Evolutionary conservation across 2,329 filamentous ascomycete species (phyloP).

Genomic region (Corynespora cassiicola): DNA sequence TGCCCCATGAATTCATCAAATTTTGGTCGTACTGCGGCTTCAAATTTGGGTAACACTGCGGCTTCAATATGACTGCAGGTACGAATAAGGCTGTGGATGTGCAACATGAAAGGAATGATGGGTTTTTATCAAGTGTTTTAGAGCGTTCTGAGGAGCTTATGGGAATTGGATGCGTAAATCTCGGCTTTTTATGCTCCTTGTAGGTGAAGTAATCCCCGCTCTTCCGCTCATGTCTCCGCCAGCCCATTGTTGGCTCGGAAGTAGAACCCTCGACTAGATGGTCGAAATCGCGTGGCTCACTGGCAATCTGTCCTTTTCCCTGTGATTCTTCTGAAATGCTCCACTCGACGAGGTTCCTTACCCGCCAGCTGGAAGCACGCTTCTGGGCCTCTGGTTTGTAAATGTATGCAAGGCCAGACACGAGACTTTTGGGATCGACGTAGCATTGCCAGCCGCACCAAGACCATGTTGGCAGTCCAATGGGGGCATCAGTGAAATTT

Average conservation of each 20-base stretch:
- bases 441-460: conserved; percentile 11
- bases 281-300: too few relatives aligned
- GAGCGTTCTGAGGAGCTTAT: too few relatives aligned
- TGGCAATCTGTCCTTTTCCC: too few relatives aligned
- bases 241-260: too few relatives aligned
- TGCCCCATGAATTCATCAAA: too few relatives aligned
- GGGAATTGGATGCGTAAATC: not conserved
- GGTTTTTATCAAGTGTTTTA: too few relatives aligned
- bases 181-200: not conserved
- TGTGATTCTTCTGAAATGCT: not conserved
- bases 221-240: not conserved
- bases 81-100: not conserved
- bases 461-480: conserved; percentile 5
- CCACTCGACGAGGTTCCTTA: conserved; percentile 1
- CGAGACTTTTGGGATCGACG: conserved; percentile 6
- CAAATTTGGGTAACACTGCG: not conserved
- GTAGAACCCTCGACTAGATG: too few relatives aligned
- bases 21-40: not conserved
- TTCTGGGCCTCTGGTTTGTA: not conserved
- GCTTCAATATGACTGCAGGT: not conserved
- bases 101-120: not conserved
- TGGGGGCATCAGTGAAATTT: too few relatives aligned
- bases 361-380: not conserved
- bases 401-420: conserved; percentile 1
- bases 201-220: not conserved